phyloP scores from a whole-genome alignment of 75 land plant genomes.

The Picea glauca region DNA sequence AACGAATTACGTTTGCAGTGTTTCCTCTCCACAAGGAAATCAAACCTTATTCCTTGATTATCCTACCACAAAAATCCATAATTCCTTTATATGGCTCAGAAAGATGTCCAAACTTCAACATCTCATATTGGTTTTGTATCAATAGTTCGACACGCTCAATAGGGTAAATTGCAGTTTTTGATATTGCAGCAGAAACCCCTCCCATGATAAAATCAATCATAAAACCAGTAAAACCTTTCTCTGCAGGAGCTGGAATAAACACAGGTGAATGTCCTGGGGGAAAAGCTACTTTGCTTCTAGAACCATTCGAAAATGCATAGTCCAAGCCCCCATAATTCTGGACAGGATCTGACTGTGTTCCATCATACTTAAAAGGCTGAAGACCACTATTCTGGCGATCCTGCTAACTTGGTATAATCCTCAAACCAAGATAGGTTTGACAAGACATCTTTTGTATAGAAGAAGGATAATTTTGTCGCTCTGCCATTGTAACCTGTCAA shows the following conservation, averaged over 20 bases:
- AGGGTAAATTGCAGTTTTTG: constrained; percentile 34
- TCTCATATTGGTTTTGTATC: too few relatives aligned
- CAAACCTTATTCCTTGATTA: constrained; percentile 44
- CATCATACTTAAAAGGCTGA: not conserved
- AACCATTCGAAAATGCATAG: too few relatives aligned
- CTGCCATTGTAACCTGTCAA: too few relatives aligned
- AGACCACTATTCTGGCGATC: not conserved
- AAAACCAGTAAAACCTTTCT: constrained; percentile 33
- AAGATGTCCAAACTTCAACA: too few relatives aligned
- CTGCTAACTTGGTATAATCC: not conserved
- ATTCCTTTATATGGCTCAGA: constrained; percentile 43
- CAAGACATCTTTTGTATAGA: not conserved
- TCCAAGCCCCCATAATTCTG: not conserved
- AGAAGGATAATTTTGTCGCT: not conserved
- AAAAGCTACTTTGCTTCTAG: not conserved
- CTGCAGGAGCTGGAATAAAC: constrained; percentile 20
- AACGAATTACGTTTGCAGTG: constrained; percentile 50
- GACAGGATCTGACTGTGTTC: too few relatives aligned
- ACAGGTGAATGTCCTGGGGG: not conserved
- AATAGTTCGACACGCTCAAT: constrained; percentile 59
- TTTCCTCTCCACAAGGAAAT: constrained; percentile 50
- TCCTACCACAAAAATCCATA: constrained; percentile 41
- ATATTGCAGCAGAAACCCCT: constrained; percentile 34
- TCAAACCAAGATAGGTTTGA: not conserved
- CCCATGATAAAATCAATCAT: constrained; percentile 51